phyloP scores from a whole-genome alignment of 495 filamentous ascomycete genomes.

The Podospora pseudocomata region DNA sequence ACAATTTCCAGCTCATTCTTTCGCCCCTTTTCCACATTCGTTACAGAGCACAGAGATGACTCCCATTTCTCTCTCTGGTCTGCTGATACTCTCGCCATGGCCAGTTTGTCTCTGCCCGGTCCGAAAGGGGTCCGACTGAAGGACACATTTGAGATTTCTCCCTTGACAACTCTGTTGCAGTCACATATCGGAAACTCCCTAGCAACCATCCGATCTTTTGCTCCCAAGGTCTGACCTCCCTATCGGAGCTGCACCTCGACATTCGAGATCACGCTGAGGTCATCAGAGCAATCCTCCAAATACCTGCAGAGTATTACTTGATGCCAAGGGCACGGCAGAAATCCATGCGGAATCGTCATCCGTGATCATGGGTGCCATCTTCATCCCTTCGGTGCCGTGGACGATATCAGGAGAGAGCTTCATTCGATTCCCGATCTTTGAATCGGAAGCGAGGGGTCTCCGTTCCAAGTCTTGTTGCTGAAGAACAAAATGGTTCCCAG shows the following conservation, averaged over 20 bases:
- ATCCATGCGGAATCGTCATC: slow-evolving; percentile 11
- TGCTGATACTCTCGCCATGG: neutral
- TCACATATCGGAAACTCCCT: neutral
- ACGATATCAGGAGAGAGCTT: neutral
- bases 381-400: neutral
- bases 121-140: neutral
- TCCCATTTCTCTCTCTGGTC: neutral
- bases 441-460: neutral
- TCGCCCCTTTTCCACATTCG: neutral
- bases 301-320: neutral
- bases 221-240: neutral
- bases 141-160: neutral
- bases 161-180: neutral
- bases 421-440: neutral
- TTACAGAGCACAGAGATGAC: neutral
- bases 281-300: neutral
- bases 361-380: neutral
- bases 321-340: slow-evolving; percentile 13
- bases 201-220: neutral
- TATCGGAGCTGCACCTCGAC: neutral
- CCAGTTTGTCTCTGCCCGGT: neutral
- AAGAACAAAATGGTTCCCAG: neutral
- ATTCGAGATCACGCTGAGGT: neutral
- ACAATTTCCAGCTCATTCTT: neutral
- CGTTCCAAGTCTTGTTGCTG: slow-evolving; percentile 1